Evolutionary conservation across 2,329 filamentous ascomycete species (phyloP), one percentile per base, ranked within the genome.

Genomic region (Sporothrix luriei): DNA sequence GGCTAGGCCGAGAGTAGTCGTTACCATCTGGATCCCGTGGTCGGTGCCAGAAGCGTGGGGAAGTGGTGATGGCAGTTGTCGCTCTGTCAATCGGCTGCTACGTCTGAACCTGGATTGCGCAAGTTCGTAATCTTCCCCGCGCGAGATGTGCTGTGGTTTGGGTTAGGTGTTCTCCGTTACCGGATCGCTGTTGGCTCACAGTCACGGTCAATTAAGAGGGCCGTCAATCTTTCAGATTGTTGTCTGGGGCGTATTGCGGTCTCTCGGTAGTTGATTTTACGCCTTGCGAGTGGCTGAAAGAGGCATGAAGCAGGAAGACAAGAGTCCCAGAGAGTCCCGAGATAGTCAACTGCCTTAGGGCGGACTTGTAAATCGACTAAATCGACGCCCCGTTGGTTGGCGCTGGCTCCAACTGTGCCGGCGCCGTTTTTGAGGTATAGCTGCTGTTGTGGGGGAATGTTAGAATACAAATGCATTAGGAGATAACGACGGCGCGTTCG

Each of bases 1-100:
- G 69, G 69, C 69, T 33, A 68, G 69, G 69, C 69, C 69, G 62
- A 59, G 65, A 49, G 49, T 65, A 57, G 33, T 54, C 40, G 43
- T 65, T 51, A 16, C 57, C 66, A 64, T 59, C 51, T 59, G 40
- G 67, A 51, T 64, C 21, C 67, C 14, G 14, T 9, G 24, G n/a
- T 21, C 55, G 51, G 21, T n/a, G 49, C 16, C 16, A 46, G 21
- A 29, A n/a, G 33, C 38, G 29, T 9, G 62, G 14, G 10, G 24
- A 49, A 4, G 49, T 5, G 9, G 64, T 29, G 33, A 5, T 48
- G 19, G 26, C 19, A 10, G 38, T 51, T 43, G 66, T 64, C 10
- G 21, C 40, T n/a, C 13, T 24, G 24, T 33, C 43, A 46, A 62
- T 62, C 21, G 38, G 29, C 29, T 57, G 54, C 7, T 40, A 24